Conservation (phyloP, 805 yeast species). For the Blastobotrys mokoenaii region DNA sequence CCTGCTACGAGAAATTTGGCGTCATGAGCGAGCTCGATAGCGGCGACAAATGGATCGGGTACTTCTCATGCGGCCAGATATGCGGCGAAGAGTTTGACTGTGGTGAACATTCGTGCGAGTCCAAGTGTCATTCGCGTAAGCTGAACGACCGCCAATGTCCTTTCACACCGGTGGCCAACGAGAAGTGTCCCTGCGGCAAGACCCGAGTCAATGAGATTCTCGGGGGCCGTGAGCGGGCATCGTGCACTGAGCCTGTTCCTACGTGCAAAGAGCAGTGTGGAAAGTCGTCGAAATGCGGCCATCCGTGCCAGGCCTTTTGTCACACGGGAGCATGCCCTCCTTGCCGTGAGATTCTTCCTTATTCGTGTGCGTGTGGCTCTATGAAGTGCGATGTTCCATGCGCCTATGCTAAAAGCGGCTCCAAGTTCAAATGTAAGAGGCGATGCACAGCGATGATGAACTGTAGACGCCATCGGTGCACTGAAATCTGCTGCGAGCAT, state of each 20-base stretch:
- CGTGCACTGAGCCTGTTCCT: slow-evolving; percentile 74
- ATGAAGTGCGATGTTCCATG: slow-evolving; percentile 54
- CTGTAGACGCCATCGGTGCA: slow-evolving; percentile 77
- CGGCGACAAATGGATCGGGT: slow-evolving; percentile 42
- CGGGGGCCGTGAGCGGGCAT: slow-evolving; percentile 33
- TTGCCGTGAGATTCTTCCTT: slow-evolving; percentile 46
- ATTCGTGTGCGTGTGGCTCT: slow-evolving; percentile 54
- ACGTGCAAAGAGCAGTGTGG: slow-evolving; percentile 62
- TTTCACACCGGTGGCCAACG: slow-evolving; percentile 48
- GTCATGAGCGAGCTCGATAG: slow-evolving; percentile 16
- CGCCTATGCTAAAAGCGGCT: slow-evolving; percentile 41
- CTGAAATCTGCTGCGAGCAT: slow-evolving; percentile 56
- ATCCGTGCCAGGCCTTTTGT: slow-evolving; percentile 55
- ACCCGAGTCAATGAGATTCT: slow-evolving; percentile 35
- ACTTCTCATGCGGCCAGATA: slow-evolving; percentile 37
- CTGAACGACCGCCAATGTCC: slow-evolving; percentile 45
- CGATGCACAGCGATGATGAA: slow-evolving; percentile 68
- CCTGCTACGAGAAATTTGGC: slow-evolving; percentile 14
- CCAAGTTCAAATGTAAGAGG: slow-evolving; percentile 52
- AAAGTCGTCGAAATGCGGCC: slow-evolving; percentile 64
- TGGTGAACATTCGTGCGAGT: slow-evolving; percentile 45
- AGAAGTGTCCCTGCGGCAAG: slow-evolving; percentile 76
- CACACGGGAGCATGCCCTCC: slow-evolving; percentile 72
- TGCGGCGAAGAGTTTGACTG: slow-evolving; percentile 53
- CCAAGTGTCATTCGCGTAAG: slow-evolving; percentile 46